Evolutionary conservation across 2,329 filamentous ascomycete species (phyloP), one percentile per base, ranked within the genome.

Genomic region (Penicillium decumbens): DNA sequence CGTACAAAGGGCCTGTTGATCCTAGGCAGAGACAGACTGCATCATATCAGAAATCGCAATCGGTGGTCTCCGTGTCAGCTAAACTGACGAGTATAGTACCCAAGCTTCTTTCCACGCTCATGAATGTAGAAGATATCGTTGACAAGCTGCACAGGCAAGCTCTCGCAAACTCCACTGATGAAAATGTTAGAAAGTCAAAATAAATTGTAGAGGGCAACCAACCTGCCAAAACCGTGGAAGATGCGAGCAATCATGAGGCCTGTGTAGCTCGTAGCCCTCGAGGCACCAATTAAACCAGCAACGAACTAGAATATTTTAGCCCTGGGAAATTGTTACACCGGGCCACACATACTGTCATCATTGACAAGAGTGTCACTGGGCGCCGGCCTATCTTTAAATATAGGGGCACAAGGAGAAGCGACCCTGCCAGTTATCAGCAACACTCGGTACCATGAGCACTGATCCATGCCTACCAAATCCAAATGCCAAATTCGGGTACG

Each of bases 401-500:
- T 30, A 79, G 62, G 0, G 80, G 80, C 0, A 84, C 79, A 1
- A 83, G 70, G 3, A 83, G 33, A 18, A 83, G 67, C 0, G 77
- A 79, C 2, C 74, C 71, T 72, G 35, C 20, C 8, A 24, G 10
- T 7, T 8, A 37, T 38, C 27, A 48, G 25, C 13, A n/a, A 32
- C 18, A 3, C 9, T 28, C 7, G 35, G 8, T 6, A 18, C 7
- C 2, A 27, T 3, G 27, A 29, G 27, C 27, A 27, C n/a, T 0
- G 1, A 18, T 6, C 59, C 60, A 51, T 65, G 27, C 7, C 27
- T 28, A 65, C 77, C 78, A 51, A 82, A 80, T 0, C 81, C 81
- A 64, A 80, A 83, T 3, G 77, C 76, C 18, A 83, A 70, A 61
- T 83, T 83, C 0, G 80, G 76, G 59, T 83, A 84, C 9, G 78